Evolutionary conservation across 1,284 basidiomycete genomes (phyloP).

Genomic region (Neotropicomus parvogracilis): DNA sequence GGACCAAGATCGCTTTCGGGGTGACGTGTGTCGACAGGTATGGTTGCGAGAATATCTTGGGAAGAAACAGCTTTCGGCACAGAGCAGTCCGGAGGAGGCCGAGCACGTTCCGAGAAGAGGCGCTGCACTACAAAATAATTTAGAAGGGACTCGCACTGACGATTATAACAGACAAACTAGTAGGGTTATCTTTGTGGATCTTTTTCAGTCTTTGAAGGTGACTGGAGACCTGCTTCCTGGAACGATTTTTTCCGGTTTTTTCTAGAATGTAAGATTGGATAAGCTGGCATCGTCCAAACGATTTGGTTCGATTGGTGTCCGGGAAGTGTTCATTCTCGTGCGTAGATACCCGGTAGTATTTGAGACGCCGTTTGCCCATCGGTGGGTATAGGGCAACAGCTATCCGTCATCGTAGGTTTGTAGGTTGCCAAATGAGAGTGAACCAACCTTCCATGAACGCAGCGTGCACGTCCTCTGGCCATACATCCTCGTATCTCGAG

Average conservation of each 20-base stretch:
- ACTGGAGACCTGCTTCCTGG: slow-evolving; percentile 33
- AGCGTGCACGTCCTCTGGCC: slow-evolving; percentile 35
- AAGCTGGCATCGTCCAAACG: slow-evolving; percentile 34
- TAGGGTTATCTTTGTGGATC: slow-evolving; percentile 29
- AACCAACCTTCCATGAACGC: slow-evolving; percentile 36
- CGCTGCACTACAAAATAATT: slow-evolving; percentile 16
- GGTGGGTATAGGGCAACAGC: slow-evolving; percentile 32
- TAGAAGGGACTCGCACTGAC: not conserved
- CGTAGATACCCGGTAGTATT: slow-evolving; percentile 29
- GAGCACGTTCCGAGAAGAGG: slow-evolving; percentile 29
- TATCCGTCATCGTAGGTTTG: slow-evolving; percentile 14
- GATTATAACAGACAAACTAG: slow-evolving; percentile 22
- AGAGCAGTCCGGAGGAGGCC: slow-evolving; percentile 11
- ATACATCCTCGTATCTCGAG: slow-evolving; percentile 35
- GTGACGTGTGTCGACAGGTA: slow-evolving; percentile 10
- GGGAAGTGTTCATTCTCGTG: slow-evolving; percentile 13
- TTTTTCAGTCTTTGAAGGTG: slow-evolving; percentile 34
- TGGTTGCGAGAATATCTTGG: slow-evolving; percentile 13
- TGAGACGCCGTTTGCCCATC: slow-evolving; percentile 37
- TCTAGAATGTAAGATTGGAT: slow-evolving; percentile 37
- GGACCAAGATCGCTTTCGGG: slow-evolving; percentile 19
- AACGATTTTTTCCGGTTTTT: slow-evolving; percentile 35
- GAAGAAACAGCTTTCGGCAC: slow-evolving; percentile 7
- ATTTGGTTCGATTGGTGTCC: slow-evolving; percentile 20
- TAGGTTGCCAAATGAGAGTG: not conserved